These are phyloP conservation scores for Cicer arietinum DNA, from an alignment of 306 rosid species.

Conservation along the genomic window DNA sequence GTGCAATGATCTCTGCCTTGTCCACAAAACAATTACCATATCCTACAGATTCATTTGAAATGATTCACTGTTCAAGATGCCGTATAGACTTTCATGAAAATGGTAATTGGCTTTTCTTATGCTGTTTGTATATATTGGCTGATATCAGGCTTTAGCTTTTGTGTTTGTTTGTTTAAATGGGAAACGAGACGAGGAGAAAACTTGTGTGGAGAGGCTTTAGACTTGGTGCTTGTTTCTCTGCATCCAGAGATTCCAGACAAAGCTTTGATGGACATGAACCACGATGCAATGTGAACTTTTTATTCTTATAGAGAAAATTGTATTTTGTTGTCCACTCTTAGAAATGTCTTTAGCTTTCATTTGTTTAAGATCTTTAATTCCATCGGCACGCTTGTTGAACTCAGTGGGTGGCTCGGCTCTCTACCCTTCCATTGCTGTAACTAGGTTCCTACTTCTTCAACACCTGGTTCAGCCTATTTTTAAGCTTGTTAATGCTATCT, in stretches of 20 bases:
- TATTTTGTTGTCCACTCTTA: neutral
- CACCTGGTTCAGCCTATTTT: neutral
- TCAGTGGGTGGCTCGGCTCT: neutral
- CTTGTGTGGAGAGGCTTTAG: neutral
- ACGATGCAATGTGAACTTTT: neutral
- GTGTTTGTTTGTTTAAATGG: neutral
- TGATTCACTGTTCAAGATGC: slow-evolving; percentile 96
- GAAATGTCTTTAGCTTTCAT: neutral
- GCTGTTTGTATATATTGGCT: slow-evolving; percentile 24
- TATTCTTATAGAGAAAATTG: neutral
- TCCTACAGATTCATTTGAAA: slow-evolving; percentile 84
- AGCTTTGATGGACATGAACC: neutral
- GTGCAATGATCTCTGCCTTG: slow-evolving; percentile 88
- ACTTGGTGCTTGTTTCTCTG: neutral
- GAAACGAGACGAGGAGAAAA: neutral
- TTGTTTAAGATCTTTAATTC: neutral
- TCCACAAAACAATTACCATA: slow-evolving; percentile 88
- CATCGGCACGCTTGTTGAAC: neutral
- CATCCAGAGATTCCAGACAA: neutral
- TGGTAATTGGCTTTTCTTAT: slow-evolving; percentile 56
- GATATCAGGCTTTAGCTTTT: slow-evolving; percentile 16
- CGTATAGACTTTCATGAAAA: slow-evolving; percentile 89
- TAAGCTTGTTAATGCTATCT: neutral
- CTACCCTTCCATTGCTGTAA: neutral
- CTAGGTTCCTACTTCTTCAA: neutral